These are phyloP conservation scores for Zelopaecilomyces penicillatus DNA, from an alignment of 2,329 filamentous ascomycete genomes.

Conservation along the genomic window DNA sequence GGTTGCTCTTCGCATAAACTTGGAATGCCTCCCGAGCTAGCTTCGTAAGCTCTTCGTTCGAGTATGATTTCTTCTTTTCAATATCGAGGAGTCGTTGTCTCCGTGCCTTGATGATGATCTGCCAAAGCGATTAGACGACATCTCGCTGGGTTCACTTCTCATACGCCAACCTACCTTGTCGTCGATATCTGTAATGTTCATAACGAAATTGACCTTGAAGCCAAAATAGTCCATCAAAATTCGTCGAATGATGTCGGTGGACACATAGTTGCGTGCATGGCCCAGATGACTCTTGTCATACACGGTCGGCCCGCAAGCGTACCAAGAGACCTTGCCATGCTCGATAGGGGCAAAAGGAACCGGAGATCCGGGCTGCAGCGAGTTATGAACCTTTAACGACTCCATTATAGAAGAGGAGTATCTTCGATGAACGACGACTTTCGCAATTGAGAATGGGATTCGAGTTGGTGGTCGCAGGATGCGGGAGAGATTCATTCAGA, in stretches of 20 bases:
- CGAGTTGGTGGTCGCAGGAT: constrained; percentile 18
- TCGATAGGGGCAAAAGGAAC: constrained; percentile 68
- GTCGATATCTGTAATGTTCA: constrained; percentile 86
- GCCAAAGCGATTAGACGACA: constrained; percentile 1
- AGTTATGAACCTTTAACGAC: constrained; percentile 70
- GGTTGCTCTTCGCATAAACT: constrained; percentile 46
- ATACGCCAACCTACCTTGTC: constrained; percentile 46
- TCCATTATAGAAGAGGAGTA: constrained; percentile 37
- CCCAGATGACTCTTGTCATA: constrained; percentile 77
- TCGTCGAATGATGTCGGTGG: constrained; percentile 77
- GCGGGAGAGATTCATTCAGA: constrained; percentile 30
- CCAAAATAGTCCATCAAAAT: constrained; percentile 77
- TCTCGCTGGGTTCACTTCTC: neutral
- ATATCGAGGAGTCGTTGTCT: constrained; percentile 75
- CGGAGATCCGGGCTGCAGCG: constrained; percentile 62
- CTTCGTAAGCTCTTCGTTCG: constrained; percentile 35
- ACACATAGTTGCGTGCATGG: constrained; percentile 85
- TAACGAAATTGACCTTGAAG: constrained; percentile 77
- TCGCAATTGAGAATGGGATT: constrained; percentile 18
- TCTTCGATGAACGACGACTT: constrained; percentile 21
- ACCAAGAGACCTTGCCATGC: constrained; percentile 68
- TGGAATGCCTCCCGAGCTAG: constrained; percentile 46
- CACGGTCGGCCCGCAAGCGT: constrained; percentile 80
- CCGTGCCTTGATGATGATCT: constrained; percentile 56
- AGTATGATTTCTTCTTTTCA: constrained; percentile 60